Evolutionary conservation across 2,329 filamentous ascomycete species (phyloP).

Genomic region (Sphaerulina populicola): DNA sequence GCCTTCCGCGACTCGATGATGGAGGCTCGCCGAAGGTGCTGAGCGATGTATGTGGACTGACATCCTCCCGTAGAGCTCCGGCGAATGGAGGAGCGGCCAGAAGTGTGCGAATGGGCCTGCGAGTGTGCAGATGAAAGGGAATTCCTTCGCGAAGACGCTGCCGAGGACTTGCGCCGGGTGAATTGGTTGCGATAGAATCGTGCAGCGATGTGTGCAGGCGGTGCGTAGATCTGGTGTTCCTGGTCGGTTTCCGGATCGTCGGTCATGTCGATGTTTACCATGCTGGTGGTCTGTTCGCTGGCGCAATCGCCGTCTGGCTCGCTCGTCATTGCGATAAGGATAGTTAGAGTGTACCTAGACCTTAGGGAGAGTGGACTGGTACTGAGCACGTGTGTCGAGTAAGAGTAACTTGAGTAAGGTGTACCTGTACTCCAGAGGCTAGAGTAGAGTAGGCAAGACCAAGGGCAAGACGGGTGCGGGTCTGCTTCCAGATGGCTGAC

Average conservation of each 20-base stretch:
- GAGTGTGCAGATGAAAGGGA: slow-evolving; percentile 70
- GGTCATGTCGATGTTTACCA: slow-evolving; percentile 7
- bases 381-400: not conserved
- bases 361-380: not conserved
- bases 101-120: slow-evolving; percentile 53
- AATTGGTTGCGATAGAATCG: slow-evolving; percentile 60
- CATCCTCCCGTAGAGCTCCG: slow-evolving; percentile 32
- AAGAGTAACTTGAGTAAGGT: not conserved
- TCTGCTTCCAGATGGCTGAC: no score
- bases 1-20: slow-evolving; percentile 76
- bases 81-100: slow-evolving; percentile 49
- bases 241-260: slow-evolving; percentile 16
- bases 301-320: not conserved
- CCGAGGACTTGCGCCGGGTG: slow-evolving; percentile 62
- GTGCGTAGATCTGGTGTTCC: slow-evolving; percentile 44
- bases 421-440: no score
- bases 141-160: slow-evolving; percentile 69
- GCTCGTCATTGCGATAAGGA: slow-evolving; percentile 1
- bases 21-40: slow-evolving; percentile 69
- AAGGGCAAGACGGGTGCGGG: no score
- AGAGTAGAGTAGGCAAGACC: no score
- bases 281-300: not conserved
- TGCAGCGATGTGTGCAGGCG: slow-evolving; percentile 67
- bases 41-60: slow-evolving; percentile 69
- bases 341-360: not conserved